Evolutionary conservation across 805 yeast genomes (phyloP), one percentile per base, ranked within the genome.

Genomic region (Danielozyma ontarioensis): DNA sequence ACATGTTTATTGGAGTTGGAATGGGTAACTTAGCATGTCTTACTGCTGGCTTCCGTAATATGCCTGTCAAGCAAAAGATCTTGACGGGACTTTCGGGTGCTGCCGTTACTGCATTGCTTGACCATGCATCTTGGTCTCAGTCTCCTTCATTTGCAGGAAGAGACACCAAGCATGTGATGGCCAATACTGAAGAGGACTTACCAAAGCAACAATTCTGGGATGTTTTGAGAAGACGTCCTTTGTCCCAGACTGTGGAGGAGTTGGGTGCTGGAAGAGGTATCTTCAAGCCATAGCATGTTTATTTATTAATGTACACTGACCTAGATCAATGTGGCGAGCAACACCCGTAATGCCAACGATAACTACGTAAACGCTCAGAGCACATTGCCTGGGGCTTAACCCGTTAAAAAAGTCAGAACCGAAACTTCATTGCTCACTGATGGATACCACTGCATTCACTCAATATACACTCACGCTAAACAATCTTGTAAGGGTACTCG

Each of bases 401-500:
- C n/a, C n/a, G n/a, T n/a, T n/a, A n/a, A n/a, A n/a, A n/a, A n/a
- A n/a, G n/a, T n/a, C n/a, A n/a, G n/a, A n/a, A n/a, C n/a, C n/a
- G n/a, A n/a, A n/a, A n/a, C n/a, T n/a, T n/a, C n/a, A n/a, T n/a
- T n/a, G n/a, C n/a, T n/a, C n/a, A n/a, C n/a, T n/a, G n/a, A n/a
- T n/a, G n/a, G n/a, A n/a, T n/a, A n/a, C n/a, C n/a, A n/a, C n/a
- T n/a, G n/a, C n/a, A n/a, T n/a, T n/a, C n/a, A n/a, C n/a, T n/a
- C n/a, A n/a, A n/a, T n/a, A n/a, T n/a, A n/a, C n/a, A n/a, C n/a
- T n/a, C n/a, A n/a, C n/a, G n/a, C n/a, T 26, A 37, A 26, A 31
- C 25, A 15, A 42, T 35, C 48, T 80, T 84, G 59, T 79, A 90
- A 4, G 97, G 97, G 54, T 89, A 89, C 44, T 85, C 95, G 40